Base-by-base conservation (phyloP, 495 filamentous ascomycete genomes). In the Sporormia fimetaria region DNA sequence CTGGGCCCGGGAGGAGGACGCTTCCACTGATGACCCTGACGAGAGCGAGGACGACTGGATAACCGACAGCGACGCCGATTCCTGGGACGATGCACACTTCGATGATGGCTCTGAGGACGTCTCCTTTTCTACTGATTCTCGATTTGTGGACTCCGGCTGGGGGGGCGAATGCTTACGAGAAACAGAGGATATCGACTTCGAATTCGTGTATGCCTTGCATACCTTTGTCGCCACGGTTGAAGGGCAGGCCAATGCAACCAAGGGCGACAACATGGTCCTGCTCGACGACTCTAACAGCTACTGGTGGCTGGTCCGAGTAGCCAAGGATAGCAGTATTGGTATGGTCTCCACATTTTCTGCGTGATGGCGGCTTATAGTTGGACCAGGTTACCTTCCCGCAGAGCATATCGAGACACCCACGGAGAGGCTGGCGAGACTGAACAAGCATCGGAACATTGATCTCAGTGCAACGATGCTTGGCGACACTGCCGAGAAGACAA, bases 221-320 rank as follows among this genome's bases (percentile, higher is more conserved):
- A 96, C 87, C 18, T 99, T 99, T 56, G 83, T 90, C 38, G 90
- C 90, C 23, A 96, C 88, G 0, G 90, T 96, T 36, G 92, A 99
- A 63, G 90, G 90, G 5, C 90, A 99, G 63, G 90, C 90, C 42
- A 96, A 96, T 67, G 90, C 90, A 32, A 85, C 83, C 7, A 99
- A 99, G 66, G 90, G 90, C 22, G 90, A 99, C 55, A 95, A 87
- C 11, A 99, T 99, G 90, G 87, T 95, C n/a, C 75, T 99, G 27
- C 73, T 99, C n/a, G 90, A 96, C 58, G 90, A 99, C 54, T 94
- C 85, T 59, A 99, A 99, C 66, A 94, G 87, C 60, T 99, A 99
- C 59, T 99, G 90, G 90, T 99, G 90, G 90, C 74, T 99, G 26
- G 90, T 99, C 10, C 73, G 88, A 37, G 84, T 99, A 14, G 87